Conservation (phyloP, 2,329 filamentous ascomycete species). For the Penicillium hesseltinei region DNA sequence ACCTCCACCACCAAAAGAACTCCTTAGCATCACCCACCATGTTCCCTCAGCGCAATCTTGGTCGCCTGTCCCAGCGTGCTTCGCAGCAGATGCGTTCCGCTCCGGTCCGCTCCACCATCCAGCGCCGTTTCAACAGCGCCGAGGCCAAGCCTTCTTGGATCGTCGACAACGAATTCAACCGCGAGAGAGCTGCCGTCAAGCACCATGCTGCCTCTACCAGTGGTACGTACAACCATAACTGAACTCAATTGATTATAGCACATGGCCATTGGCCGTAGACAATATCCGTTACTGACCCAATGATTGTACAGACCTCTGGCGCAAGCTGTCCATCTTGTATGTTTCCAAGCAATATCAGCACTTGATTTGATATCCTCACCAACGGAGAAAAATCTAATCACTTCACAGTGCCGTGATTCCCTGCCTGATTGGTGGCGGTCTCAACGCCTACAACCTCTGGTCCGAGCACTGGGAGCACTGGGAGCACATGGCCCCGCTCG, state of each 20-base stretch:
- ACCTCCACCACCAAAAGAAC: slow-evolving; percentile 22
- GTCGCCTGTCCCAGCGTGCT: slow-evolving; percentile 64
- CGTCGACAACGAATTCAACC: slow-evolving; percentile 87
- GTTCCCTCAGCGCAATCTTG: slow-evolving; percentile 62
- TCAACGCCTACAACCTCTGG: slow-evolving; percentile 91
- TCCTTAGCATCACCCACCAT: slow-evolving; percentile 48
- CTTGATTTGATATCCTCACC: background rate
- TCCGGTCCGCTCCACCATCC: slow-evolving; percentile 56
- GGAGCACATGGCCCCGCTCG: slow-evolving; percentile 76
- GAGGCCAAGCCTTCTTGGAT: slow-evolving; percentile 57
- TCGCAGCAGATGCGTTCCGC: slow-evolving; percentile 58
- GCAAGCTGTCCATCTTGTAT: slow-evolving; percentile 95
- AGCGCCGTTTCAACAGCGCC: slow-evolving; percentile 71
- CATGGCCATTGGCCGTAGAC: background rate
- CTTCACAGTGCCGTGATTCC: slow-evolving; percentile 68
- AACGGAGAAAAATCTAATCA: background rate
- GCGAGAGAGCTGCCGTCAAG: slow-evolving; percentile 86
- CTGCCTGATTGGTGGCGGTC: slow-evolving; percentile 64
- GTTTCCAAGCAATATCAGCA: slow-evolving; percentile 37
- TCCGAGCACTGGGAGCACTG: slow-evolving; percentile 97
- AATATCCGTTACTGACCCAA: slow-evolving; percentile 25
- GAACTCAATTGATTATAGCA: slow-evolving; percentile 8
- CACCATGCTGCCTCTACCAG: slow-evolving; percentile 81
- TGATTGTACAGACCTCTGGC: slow-evolving; percentile 73
- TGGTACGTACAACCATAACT: slow-evolving; percentile 57